Percentiles rank a stretch among this genome's conserved stretches.
These are phyloP conservation scores for Apophysomyces ossiformis DNA, from an alignment of 371 early-diverging fungal genomes.

Conservation along the genomic window DNA sequence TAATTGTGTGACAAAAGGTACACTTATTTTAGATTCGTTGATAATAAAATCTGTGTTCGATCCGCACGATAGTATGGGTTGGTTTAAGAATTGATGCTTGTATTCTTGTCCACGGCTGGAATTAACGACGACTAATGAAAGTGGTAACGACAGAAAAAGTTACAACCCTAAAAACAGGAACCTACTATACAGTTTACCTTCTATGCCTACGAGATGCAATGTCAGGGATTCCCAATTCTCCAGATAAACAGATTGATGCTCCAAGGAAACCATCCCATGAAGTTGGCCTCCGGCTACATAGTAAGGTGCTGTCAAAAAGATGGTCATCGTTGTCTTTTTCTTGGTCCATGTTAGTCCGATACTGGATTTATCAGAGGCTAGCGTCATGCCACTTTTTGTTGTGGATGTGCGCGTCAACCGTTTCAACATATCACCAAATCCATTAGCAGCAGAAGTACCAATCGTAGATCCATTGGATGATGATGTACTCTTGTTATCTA, in stretches of 20 bases:
- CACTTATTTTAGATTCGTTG: constrained; percentile 9
- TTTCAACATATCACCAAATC: constrained; percentile 7
- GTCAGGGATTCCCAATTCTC: constrained; percentile 17
- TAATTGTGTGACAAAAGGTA: constrained; percentile 24
- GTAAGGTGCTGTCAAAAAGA: constrained; percentile 42
- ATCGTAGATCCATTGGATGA: neutral
- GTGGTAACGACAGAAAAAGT: neutral
- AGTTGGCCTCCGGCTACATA: constrained; percentile 36
- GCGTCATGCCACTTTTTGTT: constrained; percentile 12
- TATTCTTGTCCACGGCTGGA: constrained; percentile 15
- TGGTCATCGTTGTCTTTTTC: constrained; percentile 19
- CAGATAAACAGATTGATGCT: constrained; percentile 15
- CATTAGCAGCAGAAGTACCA: neutral
- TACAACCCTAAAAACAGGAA: neutral
- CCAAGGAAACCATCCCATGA: constrained; percentile 29
- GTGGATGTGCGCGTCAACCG: constrained; percentile 17
- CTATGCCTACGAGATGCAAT: constrained; percentile 22
- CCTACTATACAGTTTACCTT: constrained; percentile 20
- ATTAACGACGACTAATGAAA: constrained; percentile 17
- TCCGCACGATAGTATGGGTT: constrained; percentile 12
- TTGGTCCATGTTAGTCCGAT: neutral
- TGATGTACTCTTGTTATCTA: neutral
- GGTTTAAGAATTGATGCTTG: constrained; percentile 19
- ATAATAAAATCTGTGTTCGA: constrained; percentile 9
- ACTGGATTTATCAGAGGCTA: constrained; percentile 15